These are phyloP conservation scores for Thraustochytrium sp. DNA, from an alignment of 352 stramenopile species.

Conservation along the genomic window DNA sequence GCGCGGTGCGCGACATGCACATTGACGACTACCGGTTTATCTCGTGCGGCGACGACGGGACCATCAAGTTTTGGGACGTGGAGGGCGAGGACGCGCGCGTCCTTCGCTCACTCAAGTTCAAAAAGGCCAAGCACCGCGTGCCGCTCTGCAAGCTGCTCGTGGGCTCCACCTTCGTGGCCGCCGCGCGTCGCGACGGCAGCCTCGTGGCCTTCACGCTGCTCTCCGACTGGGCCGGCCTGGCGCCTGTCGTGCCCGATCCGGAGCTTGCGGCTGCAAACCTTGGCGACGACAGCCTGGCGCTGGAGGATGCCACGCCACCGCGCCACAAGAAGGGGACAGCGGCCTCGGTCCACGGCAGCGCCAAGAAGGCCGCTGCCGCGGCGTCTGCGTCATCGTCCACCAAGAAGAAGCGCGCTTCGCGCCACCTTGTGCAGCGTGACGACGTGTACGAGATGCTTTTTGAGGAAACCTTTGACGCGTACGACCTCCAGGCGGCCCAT, in stretches of 20 bases:
- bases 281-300: neutral
- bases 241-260: neutral
- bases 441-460: constrained; percentile 27
- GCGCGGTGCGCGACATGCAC: neutral
- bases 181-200: neutral
- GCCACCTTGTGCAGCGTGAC: neutral
- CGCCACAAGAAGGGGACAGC: neutral
- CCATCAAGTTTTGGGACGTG: constrained; percentile 21
- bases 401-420: neutral
- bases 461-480: constrained; percentile 37
- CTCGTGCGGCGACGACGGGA: constrained; percentile 15
- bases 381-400: neutral
- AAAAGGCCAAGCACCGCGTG: neutral
- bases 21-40: constrained; percentile 16
- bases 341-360: neutral
- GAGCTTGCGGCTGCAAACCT: neutral
- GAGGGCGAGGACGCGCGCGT: neutral
- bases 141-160: neutral
- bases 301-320: neutral
- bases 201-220: constrained; percentile 25
- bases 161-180: neutral
- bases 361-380: neutral
- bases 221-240: neutral
- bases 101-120: constrained; percentile 13
- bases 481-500: constrained; percentile 12